Evolutionary conservation across 78 protist species (phyloP).

Genomic region (Chrysochromulina parva): DNA sequence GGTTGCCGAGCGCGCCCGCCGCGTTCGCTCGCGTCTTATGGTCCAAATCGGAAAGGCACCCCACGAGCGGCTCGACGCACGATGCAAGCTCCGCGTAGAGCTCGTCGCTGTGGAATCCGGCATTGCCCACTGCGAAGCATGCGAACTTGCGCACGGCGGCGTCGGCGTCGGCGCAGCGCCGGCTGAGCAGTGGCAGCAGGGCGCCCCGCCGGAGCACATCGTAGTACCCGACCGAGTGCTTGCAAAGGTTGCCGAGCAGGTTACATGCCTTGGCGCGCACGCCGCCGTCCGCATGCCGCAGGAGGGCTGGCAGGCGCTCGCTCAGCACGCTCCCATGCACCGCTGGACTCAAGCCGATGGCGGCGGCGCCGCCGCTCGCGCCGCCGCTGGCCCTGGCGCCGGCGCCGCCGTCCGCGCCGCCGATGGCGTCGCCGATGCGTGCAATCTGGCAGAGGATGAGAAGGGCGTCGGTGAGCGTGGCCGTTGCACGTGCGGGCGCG

Average conservation of each 20-base stretch:
- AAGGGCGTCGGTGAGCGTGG: slow-evolving; percentile 47
- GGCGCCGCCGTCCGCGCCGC: too few species aligned
- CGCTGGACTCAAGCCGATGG: too few species aligned
- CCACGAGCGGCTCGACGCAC: slow-evolving; percentile 36
- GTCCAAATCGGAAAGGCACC: slow-evolving; percentile 26
- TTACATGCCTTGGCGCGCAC: slow-evolving; percentile 82
- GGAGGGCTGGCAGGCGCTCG: not conserved
- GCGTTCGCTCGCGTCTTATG: slow-evolving; percentile 84
- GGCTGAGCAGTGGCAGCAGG: not conserved
- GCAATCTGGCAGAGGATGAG: slow-evolving; percentile 67
- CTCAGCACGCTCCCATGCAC: not conserved
- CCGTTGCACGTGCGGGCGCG: not conserved
- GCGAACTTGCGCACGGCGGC: slow-evolving; percentile 80
- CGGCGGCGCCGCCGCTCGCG: too few species aligned
- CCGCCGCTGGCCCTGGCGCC: too few species aligned
- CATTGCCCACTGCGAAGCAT: slow-evolving; percentile 88
- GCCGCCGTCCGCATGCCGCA: slow-evolving; percentile 46
- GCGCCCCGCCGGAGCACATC: not conserved
- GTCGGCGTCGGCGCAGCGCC: slow-evolving; percentile 57
- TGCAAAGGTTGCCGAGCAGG: slow-evolving; percentile 84
- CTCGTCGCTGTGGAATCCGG: slow-evolving; percentile 73
- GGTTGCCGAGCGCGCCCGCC: slow-evolving; percentile 87
- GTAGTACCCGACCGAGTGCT: slow-evolving; percentile 71
- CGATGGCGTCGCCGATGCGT: not conserved
- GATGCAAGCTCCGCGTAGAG: slow-evolving; percentile 48